Base-by-base conservation (phyloP, 768 basidiomycete species). In the Termitomyces sp. region DNA sequence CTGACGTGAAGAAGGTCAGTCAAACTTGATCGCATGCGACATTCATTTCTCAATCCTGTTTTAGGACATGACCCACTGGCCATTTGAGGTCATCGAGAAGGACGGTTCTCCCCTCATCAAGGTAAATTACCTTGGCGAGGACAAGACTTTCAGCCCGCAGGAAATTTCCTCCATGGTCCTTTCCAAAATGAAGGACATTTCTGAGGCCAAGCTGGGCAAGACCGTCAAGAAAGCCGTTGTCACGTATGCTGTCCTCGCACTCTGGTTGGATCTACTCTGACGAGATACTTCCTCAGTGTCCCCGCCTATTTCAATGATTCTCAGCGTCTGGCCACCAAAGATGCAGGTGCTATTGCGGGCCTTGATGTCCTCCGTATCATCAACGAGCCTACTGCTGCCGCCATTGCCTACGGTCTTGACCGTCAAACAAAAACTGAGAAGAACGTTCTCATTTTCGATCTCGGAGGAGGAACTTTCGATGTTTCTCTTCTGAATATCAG, bases 111-210 rank as follows among this genome's bases (percentile, higher is more conserved):
- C 97, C 52, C 77, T 94, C 77, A 94, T 98, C 81, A 88, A 92
- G 79, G 94, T 98, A 63, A 83, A 93, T 69, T 98, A 99, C 78
- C 87, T 97, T 62, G 82, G 83, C 62, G 95, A 98, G 73, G 90
- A 89, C 63, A 98, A 98, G 79, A 90, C 88, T 58, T 98, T 98
- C 81, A 93, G 88, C 66, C 97, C 93, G 55, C 95, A 95, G 78
- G 97, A 99, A 77, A 94, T 99, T 71, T 99, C 97, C n/a, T 91
- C 97, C 62, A 99, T 98, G 97, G 97, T 99, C 66, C 87, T 99
- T 68, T 83, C 81, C 63, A 99, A 99, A 81, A 98, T 99, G 95
- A 98, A 97, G 85, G 97, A 98, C 75, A 97, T 95, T 68, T 93
- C 96, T 46, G 97, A 99, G 80, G 93, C 96, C 64, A 98, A 99